Conservation (phyloP, 2,329 filamentous ascomycete genomes). For the Orbilia blumenaviensis region DNA sequence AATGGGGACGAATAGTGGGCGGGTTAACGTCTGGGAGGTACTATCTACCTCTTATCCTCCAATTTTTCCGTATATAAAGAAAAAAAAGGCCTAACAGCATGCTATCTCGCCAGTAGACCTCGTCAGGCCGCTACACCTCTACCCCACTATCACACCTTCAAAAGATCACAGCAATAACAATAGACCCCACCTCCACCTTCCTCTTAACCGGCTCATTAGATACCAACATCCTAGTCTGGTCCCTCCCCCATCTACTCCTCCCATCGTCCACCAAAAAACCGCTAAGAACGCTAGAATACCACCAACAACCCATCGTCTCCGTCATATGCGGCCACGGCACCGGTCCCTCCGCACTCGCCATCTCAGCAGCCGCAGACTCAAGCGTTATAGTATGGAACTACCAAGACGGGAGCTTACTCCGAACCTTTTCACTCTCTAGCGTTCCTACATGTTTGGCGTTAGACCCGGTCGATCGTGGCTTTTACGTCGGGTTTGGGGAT, state of each 20-base stretch:
- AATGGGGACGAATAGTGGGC: constrained; percentile 83
- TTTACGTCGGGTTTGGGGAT: constrained; percentile 82
- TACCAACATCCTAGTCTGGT: constrained; percentile 93
- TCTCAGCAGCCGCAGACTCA: constrained; percentile 85
- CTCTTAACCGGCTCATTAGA: constrained; percentile 83
- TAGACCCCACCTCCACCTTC: constrained; percentile 75
- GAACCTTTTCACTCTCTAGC: constrained; percentile 82
- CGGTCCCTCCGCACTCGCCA: constrained; percentile 73
- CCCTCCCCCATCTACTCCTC: constrained; percentile 76
- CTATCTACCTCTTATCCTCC: constrained; percentile 28
- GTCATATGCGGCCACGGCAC: constrained; percentile 62
- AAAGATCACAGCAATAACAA: constrained; percentile 77
- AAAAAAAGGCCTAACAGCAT: constrained; percentile 23
- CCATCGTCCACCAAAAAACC: constrained; percentile 71
- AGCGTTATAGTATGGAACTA: constrained; percentile 95
- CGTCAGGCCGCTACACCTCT: constrained; percentile 78
- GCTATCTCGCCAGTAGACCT: constrained; percentile 67
- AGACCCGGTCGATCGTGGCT: constrained; percentile 82
- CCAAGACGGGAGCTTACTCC: constrained; percentile 76
- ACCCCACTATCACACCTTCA: constrained; percentile 82
- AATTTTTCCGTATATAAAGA: background rate
- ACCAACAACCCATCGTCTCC: constrained; percentile 77
- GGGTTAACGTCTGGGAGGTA: constrained; percentile 93
- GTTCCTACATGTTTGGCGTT: constrained; percentile 76
- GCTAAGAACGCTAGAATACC: constrained; percentile 78